Base-by-base conservation (phyloP, 805 yeast genomes). In the Hanseniaspora pseudoguilliermondii region DNA sequence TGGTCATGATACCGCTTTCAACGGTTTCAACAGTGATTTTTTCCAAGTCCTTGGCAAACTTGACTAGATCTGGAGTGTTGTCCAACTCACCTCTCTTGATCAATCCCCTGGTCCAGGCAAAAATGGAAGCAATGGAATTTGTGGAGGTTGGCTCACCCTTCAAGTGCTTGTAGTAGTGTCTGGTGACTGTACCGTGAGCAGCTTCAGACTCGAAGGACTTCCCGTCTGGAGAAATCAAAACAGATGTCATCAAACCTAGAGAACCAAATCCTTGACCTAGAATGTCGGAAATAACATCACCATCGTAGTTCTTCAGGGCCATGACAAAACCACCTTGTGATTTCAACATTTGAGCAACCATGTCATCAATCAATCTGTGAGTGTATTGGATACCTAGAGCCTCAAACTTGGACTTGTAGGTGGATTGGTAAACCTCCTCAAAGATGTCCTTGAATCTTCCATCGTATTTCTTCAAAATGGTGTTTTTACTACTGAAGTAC, bases 231-330 rank as follows among this genome's bases (percentile, higher is more conserved):
- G 91, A 82, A 73, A 84, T 81, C 60, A 85, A 76, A 42, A 82
- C 86, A 11, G 93, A 85, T 10, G 93, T 84, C 93, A 85, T 85
- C 60, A 85, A 75, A 54, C 93, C 93, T 60, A 85, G 73, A 2
- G 91, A 84, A 25, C 93, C 93, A 61, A 85, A 85, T 47, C 93
- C 93, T 71, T 85, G 93, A 4, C 93, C 93, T 56, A 85, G 90
- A 60, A 85, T 84, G 68, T 85, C 93, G 7, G 86, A 80, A 69
- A 84, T 88, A 55, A 85, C 93, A 67, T 85, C 93, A 70, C 93
- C 93, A 67, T 85, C 93, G 66, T 85, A 85, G 70, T 85, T 85
- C 70, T 85, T 85, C 74, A 85, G 74, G 49, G 91, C 91, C 75
- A 85, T 77, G 59, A 84, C 78, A 65, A 78, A 85, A 6, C 93